Base-by-base conservation (phyloP, 192 early-diverging fungal genomes). In the Coemansia sp. region DNA sequence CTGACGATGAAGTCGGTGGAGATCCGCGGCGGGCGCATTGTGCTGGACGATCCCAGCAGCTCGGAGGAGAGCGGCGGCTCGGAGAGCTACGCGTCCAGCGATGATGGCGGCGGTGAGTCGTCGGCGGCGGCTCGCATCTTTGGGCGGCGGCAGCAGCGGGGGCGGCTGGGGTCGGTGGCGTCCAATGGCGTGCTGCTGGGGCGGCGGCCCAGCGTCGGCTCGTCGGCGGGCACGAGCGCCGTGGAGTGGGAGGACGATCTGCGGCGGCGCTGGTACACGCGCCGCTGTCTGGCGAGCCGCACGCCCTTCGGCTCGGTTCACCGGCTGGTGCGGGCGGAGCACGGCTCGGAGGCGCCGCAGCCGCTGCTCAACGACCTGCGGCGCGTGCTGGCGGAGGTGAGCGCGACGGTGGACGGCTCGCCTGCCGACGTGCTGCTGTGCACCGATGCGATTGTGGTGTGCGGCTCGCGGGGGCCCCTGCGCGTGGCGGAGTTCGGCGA, bases 1-100 rank as follows among this genome's bases (percentile, higher is more conserved):
- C 71, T 82, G 64, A 82, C 79, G 6, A 82, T 82, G 79, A 82
- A 82, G 66, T 67, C 75, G 16, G 79, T 82, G 24, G 79, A 82
- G 72, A 82, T 82, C 56, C 74, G 74, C 34, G 79, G 79, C 35
- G 79, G 79, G 17, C 66, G 79, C 44, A 82, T 82, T 7, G 69
- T 82, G 35, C 68, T 82, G 13, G 79, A 82, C 34, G 75, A 82
- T 21, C 75, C 79, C 9, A 77, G 75, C 59, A 77, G 68, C 33
- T 74, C 72, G 13, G 72, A 74, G 5, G 66, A 56, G 29, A 78
- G 70, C 57, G 68, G 24, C 57, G 68, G 24, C 14, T 36, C 35
- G 0, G 46, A 35, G 24, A 41, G 61, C 41, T 51, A 64, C 21
- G 36, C 31, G 57, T 64, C 66, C 9, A 64, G 65, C n/a, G 70